A percentile compares a stretch with the other conserved stretches of the same genome.
Evolutionary conservation across 1,284 basidiomycete genomes (phyloP).

Genomic region (Ustanciosporium gigantosporum): DNA sequence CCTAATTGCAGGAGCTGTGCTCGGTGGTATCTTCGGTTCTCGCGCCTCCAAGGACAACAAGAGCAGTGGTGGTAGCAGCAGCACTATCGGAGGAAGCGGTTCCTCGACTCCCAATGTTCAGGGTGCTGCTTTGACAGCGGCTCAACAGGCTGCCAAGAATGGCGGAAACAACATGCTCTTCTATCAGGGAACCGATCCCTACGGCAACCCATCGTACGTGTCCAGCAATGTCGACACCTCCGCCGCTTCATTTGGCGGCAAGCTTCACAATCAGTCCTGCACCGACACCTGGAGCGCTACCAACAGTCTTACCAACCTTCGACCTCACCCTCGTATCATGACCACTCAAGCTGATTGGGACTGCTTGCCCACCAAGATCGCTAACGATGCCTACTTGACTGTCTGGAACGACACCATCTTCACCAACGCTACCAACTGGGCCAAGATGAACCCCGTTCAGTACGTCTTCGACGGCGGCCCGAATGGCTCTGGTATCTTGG

Average conservation of each 20-base stretch:
- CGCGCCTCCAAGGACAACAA: conserved; percentile 64
- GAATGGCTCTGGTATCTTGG: conserved; percentile 81
- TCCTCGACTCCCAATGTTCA: conserved; percentile 30
- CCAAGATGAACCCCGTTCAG: conserved; percentile 66
- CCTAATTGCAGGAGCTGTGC: conserved; percentile 67
- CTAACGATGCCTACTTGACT: conserved; percentile 80
- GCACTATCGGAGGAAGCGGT: conserved; percentile 48
- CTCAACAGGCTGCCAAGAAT: conserved; percentile 69
- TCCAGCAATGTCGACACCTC: conserved; percentile 70
- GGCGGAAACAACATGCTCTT: conserved; percentile 74
- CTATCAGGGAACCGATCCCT: conserved; percentile 67
- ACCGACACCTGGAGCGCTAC: conserved; percentile 54
- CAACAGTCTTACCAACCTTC: conserved; percentile 74
- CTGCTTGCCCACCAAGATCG: conserved; percentile 76
- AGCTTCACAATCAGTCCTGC: conserved; percentile 17
- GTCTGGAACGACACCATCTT: conserved; percentile 92
- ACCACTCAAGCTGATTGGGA: conserved; percentile 91
- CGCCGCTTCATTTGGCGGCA: conserved; percentile 25
- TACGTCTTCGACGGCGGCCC: conserved; percentile 74
- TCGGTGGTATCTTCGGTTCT: conserved; percentile 76
- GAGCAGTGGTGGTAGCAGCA: conserved; percentile 56
- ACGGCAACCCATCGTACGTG: conserved; percentile 82
- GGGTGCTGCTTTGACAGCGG: conserved; percentile 62
- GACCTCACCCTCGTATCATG: conserved; percentile 84
- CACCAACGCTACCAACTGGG: conserved; percentile 77